Evolutionary conservation across 2,329 filamentous ascomycete species (phyloP), one percentile per base, ranked within the genome.

Genomic region (Talaromyces sp.): DNA sequence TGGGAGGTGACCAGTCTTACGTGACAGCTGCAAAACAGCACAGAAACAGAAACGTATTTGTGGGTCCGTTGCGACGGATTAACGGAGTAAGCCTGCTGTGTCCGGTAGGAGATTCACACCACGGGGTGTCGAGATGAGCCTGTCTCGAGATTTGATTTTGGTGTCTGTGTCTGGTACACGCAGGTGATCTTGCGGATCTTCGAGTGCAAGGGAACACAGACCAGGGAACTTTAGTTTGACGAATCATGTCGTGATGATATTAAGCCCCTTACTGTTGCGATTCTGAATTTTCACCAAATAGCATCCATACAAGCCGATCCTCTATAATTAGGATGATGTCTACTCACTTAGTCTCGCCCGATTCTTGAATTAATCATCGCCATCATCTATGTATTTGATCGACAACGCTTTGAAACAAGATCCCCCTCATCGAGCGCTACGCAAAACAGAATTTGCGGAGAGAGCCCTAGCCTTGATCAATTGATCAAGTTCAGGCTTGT

Each of bases 111-210:
- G 40, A 23, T 12, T 23, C 18, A 44, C 18, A 44, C 40, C 14
- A n/a, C n/a, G 5, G 28, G 12, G 48, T 31, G 25, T 44, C 28
- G 48, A 18, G 44, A 28, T 14, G 46, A 35, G 23, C 14, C 16
- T 31, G 31, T 54, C 50, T 54, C 37, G n/a, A 21, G 31, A 54
- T 54, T 18, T n/a, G 14, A 35, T 54, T 11, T 35, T 52, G 28
- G 14, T 54, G 50, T 54, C 50, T 54, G 28, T 35, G 50, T n/a
- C n/a, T n/a, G n/a, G n/a, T 54, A 23, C 28, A 54, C 50, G 31
- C 50, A 35, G 50, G 31, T 54, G 50, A 35, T 37, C 50, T 35
- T 8, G 50, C 11, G 50, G n/a, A 37, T 37, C 28, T 54, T 5
- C 16, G 5, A 54, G 31, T 14, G 31, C 50, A 21, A 54, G 28